A percentile compares a stretch with the other conserved stretches of the same genome.
These are phyloP conservation scores for Nevesoporus exiguus DNA, from an alignment of 768 basidiomycete genomes.

Conservation along the genomic window DNA sequence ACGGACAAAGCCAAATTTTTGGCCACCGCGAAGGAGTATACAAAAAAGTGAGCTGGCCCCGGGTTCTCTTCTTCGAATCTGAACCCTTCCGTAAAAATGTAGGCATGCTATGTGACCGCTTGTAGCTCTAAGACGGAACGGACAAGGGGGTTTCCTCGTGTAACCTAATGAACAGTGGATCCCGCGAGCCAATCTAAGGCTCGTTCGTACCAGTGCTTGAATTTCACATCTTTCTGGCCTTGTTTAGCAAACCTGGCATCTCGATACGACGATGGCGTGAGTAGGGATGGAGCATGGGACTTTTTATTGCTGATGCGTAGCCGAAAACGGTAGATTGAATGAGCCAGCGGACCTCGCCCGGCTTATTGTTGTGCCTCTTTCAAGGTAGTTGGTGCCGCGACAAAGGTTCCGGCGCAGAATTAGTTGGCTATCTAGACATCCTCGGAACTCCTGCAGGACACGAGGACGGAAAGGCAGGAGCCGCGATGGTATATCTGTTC, in stretches of 20 bases:
- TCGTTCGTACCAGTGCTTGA: conserved; percentile 5
- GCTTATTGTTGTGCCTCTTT: conserved; percentile 7
- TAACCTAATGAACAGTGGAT: conserved; percentile 4
- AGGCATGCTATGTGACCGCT: conserved; percentile 24
- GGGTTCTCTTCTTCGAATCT: conserved; percentile 1
- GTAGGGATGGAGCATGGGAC: conserved; percentile 9
- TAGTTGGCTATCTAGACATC: neutral
- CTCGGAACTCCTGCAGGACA: neutral
- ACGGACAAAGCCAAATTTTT: conserved; percentile 73
- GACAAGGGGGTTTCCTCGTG: neutral
- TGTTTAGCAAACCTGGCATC: neutral
- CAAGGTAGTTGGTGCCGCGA: conserved; percentile 1
- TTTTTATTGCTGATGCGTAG: neutral
- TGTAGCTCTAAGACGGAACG: conserved; percentile 13
- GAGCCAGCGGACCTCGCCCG: conserved; percentile 5
- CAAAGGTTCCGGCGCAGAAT: neutral
- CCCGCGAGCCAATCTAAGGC: conserved; percentile 6
- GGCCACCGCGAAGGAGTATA: conserved; percentile 76
- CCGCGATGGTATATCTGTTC: neutral
- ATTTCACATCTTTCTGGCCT: conserved; percentile 1
- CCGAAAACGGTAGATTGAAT: conserved; percentile 23
- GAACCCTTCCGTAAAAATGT: neutral
- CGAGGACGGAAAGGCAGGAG: neutral
- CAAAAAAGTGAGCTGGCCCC: conserved; percentile 61
- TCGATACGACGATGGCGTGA: neutral